Base-by-base conservation (phyloP, 2,329 filamentous ascomycete genomes). In the Fusarium poae region DNA sequence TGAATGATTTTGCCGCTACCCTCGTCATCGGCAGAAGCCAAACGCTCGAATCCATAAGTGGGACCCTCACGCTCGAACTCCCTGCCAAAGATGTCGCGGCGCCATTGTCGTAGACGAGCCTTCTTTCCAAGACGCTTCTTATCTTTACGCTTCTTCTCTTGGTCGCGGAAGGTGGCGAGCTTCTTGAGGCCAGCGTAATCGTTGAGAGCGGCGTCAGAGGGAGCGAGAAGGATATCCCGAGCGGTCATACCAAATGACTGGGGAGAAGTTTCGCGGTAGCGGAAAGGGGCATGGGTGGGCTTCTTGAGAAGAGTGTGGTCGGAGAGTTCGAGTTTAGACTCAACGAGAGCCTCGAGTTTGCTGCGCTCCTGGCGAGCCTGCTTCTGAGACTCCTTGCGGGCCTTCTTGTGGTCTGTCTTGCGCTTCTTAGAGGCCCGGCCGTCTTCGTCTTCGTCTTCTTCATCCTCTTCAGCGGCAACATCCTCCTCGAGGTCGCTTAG, bases 171-270 rank as follows among this genome's bases (percentile, higher is more conserved):
- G 7, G 92, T 85, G 6, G 95, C 94, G 62, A 97, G 87, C 82
- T 97, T 98, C 86, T 99, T 99, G 75, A 99, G 83, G 9, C 96
- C 95, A 7, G 91, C 95, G 76, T 91, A 99, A 70, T 94, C 86
- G 79, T 99, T 99, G 69, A 99, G 88, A 55, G 91, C 89, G 46
- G 88, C 84, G 81, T 99, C 96, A 44, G 91, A 91, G 1, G 94
- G 93, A 70, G 97, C 93, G 77, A 91, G 86, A 34, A 99, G 87
- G 73, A 99, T 98, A 79, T 99, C 96, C 65, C 90, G 88, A 2
- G 94, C 85, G 1, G 93, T 97, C 75, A 99, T 89, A 61, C 96
- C 96, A 77, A 97, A 99, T 15, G 91, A 89, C 57, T 91, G 91
- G 1, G 96, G 95, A 1, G 93, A 97, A 3, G 95, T 97, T 77